These are phyloP conservation scores for Elaeis guineensis DNA, from an alignment of 176 grass and related monocot genomes.

Conservation along the genomic window DNA sequence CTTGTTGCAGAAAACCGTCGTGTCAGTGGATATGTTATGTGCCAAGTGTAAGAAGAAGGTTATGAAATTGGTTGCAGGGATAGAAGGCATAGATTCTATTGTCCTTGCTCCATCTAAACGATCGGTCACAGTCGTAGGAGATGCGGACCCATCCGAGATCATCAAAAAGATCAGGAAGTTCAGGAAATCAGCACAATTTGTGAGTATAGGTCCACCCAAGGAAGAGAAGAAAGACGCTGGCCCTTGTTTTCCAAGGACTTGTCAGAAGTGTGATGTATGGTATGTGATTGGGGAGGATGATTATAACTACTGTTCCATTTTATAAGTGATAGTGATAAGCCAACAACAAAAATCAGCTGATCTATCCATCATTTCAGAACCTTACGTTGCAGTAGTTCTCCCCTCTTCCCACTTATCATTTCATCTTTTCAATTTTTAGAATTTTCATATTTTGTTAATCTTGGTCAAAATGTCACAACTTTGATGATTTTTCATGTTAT, in stretches of 20 bases:
- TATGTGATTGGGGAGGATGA: background rate
- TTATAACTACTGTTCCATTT: background rate
- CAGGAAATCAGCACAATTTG: background rate
- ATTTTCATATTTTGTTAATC: too few relatives aligned
- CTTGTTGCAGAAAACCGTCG: background rate
- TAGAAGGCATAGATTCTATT: background rate
- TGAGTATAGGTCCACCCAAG: background rate
- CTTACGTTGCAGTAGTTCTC: too few relatives aligned
- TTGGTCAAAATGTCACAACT: too few relatives aligned
- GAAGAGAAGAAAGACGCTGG: background rate
- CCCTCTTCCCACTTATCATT: too few relatives aligned
- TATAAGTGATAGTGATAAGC: background rate
- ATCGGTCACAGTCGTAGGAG: background rate
- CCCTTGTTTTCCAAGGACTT: background rate
- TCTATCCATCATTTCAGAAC: too few relatives aligned
- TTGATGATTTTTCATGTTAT: too few relatives aligned
- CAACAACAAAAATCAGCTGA: too few relatives aligned
- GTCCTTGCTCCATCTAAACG: background rate
- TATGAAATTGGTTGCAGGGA: background rate
- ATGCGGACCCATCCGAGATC: background rate
- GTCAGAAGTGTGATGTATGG: background rate
- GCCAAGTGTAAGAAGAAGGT: background rate
- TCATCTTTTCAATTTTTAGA: too few relatives aligned
- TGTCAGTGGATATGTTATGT: background rate
- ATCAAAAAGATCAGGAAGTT: background rate